These are phyloP conservation scores for Corylus avellana DNA, from an alignment of 306 rosid genomes.

Conservation along the genomic window DNA sequence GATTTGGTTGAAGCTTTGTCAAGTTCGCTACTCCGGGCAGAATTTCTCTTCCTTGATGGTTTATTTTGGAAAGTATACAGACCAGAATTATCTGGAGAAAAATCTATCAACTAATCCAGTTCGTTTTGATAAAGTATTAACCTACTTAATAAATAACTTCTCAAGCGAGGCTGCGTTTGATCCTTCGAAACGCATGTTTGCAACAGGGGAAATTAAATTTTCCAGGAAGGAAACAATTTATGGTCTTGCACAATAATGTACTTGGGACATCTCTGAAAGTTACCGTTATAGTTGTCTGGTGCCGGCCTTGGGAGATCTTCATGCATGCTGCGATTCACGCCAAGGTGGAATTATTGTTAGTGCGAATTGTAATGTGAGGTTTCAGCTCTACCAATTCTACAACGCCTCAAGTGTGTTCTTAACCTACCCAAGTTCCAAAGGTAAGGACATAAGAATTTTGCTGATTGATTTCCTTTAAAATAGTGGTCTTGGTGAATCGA, in stretches of 20 bases:
- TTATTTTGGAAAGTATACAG: conserved; percentile 44
- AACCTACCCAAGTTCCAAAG: too few relatives aligned
- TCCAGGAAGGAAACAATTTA: conserved; percentile 32
- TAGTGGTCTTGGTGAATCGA: too few relatives aligned
- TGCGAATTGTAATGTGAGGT: too few relatives aligned
- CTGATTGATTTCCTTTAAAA: too few relatives aligned
- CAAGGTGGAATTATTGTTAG: too few relatives aligned
- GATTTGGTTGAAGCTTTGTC: conserved; percentile 58
- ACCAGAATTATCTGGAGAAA: conserved; percentile 24
- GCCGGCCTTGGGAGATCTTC: too few relatives aligned
- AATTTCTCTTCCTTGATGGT: conserved; percentile 22
- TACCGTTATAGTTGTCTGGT: too few relatives aligned
- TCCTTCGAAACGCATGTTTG: conserved; percentile 41
- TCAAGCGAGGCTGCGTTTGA: conserved; percentile 31
- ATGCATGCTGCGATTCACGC: too few relatives aligned
- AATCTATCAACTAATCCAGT: not conserved
- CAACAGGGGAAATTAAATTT: conserved; percentile 34
- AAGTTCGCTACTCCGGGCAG: conserved; percentile 51
- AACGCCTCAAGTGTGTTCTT: too few relatives aligned
- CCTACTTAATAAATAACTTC: conserved; percentile 29
- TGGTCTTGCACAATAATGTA: conserved; percentile 50
- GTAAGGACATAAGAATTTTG: too few relatives aligned
- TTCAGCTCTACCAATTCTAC: too few relatives aligned
- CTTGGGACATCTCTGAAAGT: too few relatives aligned
- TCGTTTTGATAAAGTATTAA: conserved; percentile 16